Evolutionary conservation across 192 early-diverging fungal genomes (phyloP).

Genomic region (Coemansia sp.): DNA sequence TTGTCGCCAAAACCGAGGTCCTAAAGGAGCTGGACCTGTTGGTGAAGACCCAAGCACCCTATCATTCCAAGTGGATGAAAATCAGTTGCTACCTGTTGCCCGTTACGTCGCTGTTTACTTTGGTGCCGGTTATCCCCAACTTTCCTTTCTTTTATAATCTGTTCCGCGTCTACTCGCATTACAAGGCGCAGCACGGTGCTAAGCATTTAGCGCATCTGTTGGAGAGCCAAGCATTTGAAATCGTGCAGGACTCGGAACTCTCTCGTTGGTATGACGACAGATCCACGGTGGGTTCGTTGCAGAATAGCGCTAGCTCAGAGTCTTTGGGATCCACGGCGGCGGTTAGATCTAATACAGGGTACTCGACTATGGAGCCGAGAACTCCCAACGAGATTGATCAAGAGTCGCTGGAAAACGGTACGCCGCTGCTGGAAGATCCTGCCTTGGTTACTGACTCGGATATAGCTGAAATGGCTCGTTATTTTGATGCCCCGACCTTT

Average conservation of each 20-base stretch:
- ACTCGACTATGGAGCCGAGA: conserved; percentile 12
- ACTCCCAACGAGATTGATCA: conserved; percentile 16
- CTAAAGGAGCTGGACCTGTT: conserved; percentile 53
- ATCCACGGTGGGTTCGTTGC: not conserved
- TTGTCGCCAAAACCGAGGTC: conserved; percentile 52
- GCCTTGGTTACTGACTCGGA: conserved; percentile 38
- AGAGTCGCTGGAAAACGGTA: conserved; percentile 32
- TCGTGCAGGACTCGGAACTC: conserved; percentile 39
- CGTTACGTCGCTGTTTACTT: conserved; percentile 65
- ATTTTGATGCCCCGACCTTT: conserved; percentile 52
- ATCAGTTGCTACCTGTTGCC: conserved; percentile 69
- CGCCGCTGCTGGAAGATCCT: conserved; percentile 29
- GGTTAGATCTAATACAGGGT: conserved; percentile 3
- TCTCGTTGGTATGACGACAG: conserved; percentile 33
- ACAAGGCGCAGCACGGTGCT: conserved; percentile 70
- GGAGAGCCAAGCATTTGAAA: conserved; percentile 34
- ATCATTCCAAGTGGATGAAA: conserved; percentile 73
- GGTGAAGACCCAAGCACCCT: conserved; percentile 58
- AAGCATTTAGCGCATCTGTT: conserved; percentile 44
- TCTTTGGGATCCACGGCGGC: conserved; percentile 3
- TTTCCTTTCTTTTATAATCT: conserved; percentile 78
- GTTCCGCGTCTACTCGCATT: conserved; percentile 79
- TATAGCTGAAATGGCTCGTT: conserved; percentile 41
- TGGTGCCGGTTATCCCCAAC: conserved; percentile 76
- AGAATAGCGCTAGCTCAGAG: not conserved